Conservation (phyloP, 768 basidiomycete species). For the Pisolithus microcarpus region DNA sequence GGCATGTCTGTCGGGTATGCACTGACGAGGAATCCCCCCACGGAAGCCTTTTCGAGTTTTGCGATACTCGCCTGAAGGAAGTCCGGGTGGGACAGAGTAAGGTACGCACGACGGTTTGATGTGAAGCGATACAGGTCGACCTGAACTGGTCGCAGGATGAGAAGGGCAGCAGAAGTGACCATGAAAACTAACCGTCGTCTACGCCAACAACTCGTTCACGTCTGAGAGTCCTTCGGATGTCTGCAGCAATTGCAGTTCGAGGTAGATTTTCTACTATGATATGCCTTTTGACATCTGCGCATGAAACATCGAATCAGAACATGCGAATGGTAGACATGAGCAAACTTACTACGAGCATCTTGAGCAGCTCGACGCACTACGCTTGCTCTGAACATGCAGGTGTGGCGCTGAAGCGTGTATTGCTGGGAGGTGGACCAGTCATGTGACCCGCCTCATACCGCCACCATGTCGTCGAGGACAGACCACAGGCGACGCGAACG, state of each 20-base stretch:
- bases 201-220: conserved; percentile 40
- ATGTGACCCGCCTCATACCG: conserved; percentile 27
- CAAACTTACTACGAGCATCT: conserved; percentile 3
- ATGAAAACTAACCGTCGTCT: conserved; percentile 25
- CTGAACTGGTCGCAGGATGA: conserved; percentile 36
- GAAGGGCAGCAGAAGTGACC: not conserved
- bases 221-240: conserved; percentile 42
- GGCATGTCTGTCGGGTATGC: conserved; percentile 26
- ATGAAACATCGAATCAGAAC: not conserved
- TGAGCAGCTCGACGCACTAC: conserved; percentile 16
- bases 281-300: conserved; percentile 27
- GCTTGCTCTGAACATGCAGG: conserved; percentile 15
- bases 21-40: conserved; percentile 39
- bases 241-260: conserved; percentile 44
- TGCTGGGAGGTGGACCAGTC: conserved; percentile 5
- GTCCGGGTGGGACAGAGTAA: conserved; percentile 47
- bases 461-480: conserved; percentile 51
- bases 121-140: conserved; percentile 54
- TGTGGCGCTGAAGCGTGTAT: not conserved
- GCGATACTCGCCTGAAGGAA: conserved; percentile 35
- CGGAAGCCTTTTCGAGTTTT: conserved; percentile 35
- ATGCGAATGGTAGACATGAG: not conserved
- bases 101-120: conserved; percentile 51
- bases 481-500: conserved; percentile 53
- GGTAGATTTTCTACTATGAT: conserved; percentile 47